A percentile compares a stretch with the other conserved stretches of the same genome.
These are phyloP conservation scores for Pistacia integerrima DNA, from an alignment of 345 rosid species.

Conservation along the genomic window DNA sequence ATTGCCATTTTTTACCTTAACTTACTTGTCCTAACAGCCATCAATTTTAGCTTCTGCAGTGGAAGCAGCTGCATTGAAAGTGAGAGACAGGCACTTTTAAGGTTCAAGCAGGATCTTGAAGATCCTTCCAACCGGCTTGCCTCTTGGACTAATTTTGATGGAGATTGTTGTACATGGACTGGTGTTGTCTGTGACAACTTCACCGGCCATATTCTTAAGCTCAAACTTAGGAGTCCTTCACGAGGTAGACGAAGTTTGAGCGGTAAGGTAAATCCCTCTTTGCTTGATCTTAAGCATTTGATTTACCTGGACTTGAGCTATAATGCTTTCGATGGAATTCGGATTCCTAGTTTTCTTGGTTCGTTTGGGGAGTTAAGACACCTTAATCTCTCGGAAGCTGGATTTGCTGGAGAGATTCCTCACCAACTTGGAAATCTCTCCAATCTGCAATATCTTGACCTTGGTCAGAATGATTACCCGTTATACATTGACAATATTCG, in stretches of 20 bases:
- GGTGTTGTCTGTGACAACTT: slow-evolving; percentile 31
- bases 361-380: too few species aligned
- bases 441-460: slow-evolving; percentile 1
- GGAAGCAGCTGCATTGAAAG: too few species aligned
- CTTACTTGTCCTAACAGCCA: too few species aligned
- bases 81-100: background rate
- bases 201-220: slow-evolving; percentile 25
- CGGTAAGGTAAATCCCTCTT: too few species aligned
- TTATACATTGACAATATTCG: background rate
- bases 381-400: too few species aligned
- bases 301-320: too few species aligned
- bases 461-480: background rate
- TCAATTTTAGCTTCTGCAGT: too few species aligned
- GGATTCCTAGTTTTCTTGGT: too few species aligned
- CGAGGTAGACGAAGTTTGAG: too few species aligned
- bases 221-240: slow-evolving; percentile 12
- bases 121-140: background rate
- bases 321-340: too few species aligned
- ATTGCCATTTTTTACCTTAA: background rate
- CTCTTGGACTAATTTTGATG: slow-evolving; percentile 4
- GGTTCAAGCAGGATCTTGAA: background rate
- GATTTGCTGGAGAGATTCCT: background rate
- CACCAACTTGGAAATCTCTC: slow-evolving; percentile 4
- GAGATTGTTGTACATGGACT: slow-evolving; percentile 31
- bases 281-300: too few species aligned